A percentile compares a stretch with the other conserved stretches of the same genome.
phyloP scores from a whole-genome alignment of 768 basidiomycete genomes.

The Trametes elegans region DNA sequence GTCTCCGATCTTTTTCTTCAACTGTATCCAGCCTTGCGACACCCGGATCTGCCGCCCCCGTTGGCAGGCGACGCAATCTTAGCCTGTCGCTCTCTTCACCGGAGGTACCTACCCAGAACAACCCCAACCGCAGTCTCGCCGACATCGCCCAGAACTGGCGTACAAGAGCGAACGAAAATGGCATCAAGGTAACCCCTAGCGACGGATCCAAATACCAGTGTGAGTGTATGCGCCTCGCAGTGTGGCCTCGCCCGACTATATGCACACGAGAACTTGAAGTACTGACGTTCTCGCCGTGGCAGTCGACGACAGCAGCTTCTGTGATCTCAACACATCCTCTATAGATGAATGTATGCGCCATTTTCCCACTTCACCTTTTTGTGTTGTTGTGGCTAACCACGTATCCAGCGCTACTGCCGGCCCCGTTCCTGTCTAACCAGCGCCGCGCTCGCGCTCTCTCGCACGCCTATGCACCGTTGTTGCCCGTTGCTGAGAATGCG shows the following conservation, averaged over 20 bases:
- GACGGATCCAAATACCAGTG: conserved; percentile 42
- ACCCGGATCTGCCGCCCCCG: conserved; percentile 46
- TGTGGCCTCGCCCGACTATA: background rate
- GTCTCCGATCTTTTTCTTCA: conserved; percentile 59
- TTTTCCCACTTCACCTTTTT: background rate
- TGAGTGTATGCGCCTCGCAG: conserved; percentile 23
- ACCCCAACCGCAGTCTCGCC: conserved; percentile 48
- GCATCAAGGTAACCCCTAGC: conserved; percentile 59
- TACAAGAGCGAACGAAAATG: conserved; percentile 66
- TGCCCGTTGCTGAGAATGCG: conserved; percentile 28
- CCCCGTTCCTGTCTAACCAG: conserved; percentile 54
- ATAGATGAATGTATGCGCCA: conserved; percentile 21
- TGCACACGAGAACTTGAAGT: background rate
- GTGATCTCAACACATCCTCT: conserved; percentile 18
- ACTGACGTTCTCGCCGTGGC: background rate
- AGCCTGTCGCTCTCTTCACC: conserved; percentile 42
- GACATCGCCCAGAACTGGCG: conserved; percentile 72
- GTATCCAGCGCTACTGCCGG: conserved; percentile 50
- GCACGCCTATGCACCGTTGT: conserved; percentile 47
- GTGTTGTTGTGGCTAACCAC: conserved; percentile 19
- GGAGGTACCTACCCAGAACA: conserved; percentile 32
- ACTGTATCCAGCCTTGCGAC: conserved; percentile 56
- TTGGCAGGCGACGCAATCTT: conserved; percentile 37
- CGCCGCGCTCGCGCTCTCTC: conserved; percentile 52
- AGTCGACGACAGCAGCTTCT: conserved; percentile 21